Conservation (phyloP, 2,329 filamentous ascomycete genomes). For the Alternaria arborescens region DNA sequence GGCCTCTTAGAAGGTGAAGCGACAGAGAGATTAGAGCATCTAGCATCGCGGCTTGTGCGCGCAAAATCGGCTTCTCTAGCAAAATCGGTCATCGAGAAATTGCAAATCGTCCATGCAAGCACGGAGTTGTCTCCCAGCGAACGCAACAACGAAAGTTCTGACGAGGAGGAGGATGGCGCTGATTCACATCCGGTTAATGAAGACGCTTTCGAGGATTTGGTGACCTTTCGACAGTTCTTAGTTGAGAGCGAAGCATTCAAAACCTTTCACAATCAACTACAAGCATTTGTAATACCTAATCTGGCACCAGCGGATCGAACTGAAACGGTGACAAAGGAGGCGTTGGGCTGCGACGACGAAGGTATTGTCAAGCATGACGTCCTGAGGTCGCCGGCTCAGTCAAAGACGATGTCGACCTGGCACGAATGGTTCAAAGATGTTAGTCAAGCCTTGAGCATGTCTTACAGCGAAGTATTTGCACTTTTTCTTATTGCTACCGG, state of each 20-base stretch:
- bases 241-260: slow-evolving; percentile 22
- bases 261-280: slow-evolving; percentile 11
- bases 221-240: slow-evolving; percentile 22
- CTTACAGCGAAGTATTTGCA: background rate
- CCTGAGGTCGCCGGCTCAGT: background rate
- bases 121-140: background rate
- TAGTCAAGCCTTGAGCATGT: background rate
- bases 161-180: slow-evolving; percentile 12
- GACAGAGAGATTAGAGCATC: slow-evolving; percentile 5
- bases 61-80: slow-evolving; percentile 15
- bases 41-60: slow-evolving; percentile 15
- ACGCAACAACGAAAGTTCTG: slow-evolving; percentile 9
- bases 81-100: slow-evolving; percentile 14
- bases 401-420: background rate
- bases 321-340: no score
- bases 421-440: background rate
- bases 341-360: background rate
- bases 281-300: slow-evolving; percentile 14
- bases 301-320: background rate
- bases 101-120: background rate
- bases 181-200: slow-evolving; percentile 11
- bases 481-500: background rate
- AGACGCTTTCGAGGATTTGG: slow-evolving; percentile 19
- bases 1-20: slow-evolving; percentile 4
- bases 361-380: background rate